phyloP scores from a whole-genome alignment of 495 filamentous ascomycete species.

The Aspergillus funiculosus region DNA sequence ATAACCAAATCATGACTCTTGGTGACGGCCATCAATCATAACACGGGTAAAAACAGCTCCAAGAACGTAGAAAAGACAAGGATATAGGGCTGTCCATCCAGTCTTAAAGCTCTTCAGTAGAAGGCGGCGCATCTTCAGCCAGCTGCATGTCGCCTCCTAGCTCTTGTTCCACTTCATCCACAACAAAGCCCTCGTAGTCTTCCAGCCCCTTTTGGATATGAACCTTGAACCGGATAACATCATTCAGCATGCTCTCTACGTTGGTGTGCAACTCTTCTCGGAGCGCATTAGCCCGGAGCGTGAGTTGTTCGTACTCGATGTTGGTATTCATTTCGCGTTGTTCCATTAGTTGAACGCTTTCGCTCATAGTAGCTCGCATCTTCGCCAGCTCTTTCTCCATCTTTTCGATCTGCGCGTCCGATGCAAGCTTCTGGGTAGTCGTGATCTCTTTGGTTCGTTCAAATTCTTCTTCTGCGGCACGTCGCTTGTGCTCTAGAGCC shows the following conservation, averaged over 20 bases:
- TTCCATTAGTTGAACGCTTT: slow-evolving; percentile 86
- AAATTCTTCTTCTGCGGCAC: slow-evolving; percentile 85
- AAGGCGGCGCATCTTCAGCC: slow-evolving; percentile 17
- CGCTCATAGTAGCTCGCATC: slow-evolving; percentile 79
- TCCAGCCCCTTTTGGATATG: slow-evolving; percentile 88
- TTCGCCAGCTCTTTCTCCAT: slow-evolving; percentile 96
- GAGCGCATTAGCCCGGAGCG: slow-evolving; percentile 71
- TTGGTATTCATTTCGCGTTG: slow-evolving; percentile 95
- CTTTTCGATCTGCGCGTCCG: slow-evolving; percentile 91
- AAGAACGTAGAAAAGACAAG: background rate
- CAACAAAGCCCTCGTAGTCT: slow-evolving; percentile 87
- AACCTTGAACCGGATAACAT: slow-evolving; percentile 97
- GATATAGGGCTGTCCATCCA: too few species aligned
- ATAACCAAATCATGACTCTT: too few species aligned
- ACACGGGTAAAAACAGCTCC: background rate
- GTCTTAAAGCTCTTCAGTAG: slow-evolving; percentile 27
- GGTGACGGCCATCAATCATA: too few species aligned
- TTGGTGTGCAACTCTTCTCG: slow-evolving; percentile 94
- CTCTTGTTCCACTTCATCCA: slow-evolving; percentile 85
- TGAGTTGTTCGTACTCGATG: slow-evolving; percentile 93
- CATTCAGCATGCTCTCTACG: slow-evolving; percentile 91
- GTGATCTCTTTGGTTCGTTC: slow-evolving; percentile 89
- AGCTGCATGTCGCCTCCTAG: slow-evolving; percentile 46
- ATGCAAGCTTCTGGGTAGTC: slow-evolving; percentile 75
- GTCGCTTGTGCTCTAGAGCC: slow-evolving; percentile 76